Base-by-base conservation (phyloP, 139 green algal genomes). In the Axilococcus clingmanii region DNA sequence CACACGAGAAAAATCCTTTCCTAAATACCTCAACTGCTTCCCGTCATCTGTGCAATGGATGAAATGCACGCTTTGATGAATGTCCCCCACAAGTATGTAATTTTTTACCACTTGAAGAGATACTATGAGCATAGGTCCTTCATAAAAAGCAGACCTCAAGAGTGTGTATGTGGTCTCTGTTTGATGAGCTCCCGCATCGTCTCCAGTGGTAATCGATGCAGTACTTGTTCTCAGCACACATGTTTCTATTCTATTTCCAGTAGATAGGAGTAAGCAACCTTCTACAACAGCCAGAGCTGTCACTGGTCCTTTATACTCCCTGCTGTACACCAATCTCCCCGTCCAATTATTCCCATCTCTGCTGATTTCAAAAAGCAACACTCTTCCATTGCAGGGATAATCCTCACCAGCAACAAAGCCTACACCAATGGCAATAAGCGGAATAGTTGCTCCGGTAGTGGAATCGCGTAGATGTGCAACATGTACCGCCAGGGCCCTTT, bases 31-130 rank as follows among this genome's bases (percentile, higher is more conserved):
- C 41, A 85, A 61, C 67, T 74, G 57, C 32, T 50, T 44, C n/a
- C 42, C 59, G 48, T 71, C 72, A 16, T 81, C 75, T 52, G 42
- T 77, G 75, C 79, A 94, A 2, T 70, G 37, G 36, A 95, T 44
- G 50, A 95, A 95, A 44, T 68, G 59, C 20, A 82, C 43, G 50
- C 81, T 77, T 35, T 86, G 74, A 14, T 66, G 55, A 12, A 74
- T 61, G 45, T 94, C 81, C 0, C 81, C 77, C 29, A 87, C 50
- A 48, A 94, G 62, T 30, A 94, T 48, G 56, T 81, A 96, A 54
- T 86, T 84, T 64, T 96, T 96, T 24, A 96, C 71, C 8, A 81
- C 48, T 45, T 59, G 55, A 37, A 89, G 38, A 22, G 43, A 65
- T 15, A 69, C 72, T 40, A 81, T 57, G 44, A 91, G 68, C 17